phyloP scores from a whole-genome alignment of 2,329 filamentous ascomycete genomes.

The Paraphoma chrysanthemicola region DNA sequence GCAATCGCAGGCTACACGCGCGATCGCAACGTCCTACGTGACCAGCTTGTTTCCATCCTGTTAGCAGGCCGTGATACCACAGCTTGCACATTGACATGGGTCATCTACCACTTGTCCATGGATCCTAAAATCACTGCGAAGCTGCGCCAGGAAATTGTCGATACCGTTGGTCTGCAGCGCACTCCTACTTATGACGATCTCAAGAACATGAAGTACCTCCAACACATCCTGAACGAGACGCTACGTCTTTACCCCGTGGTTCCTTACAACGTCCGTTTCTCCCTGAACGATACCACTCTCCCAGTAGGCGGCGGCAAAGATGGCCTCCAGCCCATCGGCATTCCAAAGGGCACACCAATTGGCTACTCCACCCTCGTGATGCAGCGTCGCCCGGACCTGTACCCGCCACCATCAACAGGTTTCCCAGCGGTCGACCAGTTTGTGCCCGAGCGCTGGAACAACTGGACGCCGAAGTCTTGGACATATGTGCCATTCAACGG shows the following conservation, averaged over 20 bases:
- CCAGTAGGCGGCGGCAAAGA: constrained; percentile 57
- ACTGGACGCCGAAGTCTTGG: constrained; percentile 59
- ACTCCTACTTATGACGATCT: constrained; percentile 76
- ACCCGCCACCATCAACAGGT: constrained; percentile 47
- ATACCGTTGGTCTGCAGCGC: constrained; percentile 67
- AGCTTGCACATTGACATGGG: constrained; percentile 80
- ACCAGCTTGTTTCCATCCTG: constrained; percentile 76
- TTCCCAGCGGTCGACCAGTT: constrained; percentile 53
- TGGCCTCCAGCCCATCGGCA: constrained; percentile 53
- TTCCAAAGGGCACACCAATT: constrained; percentile 53
- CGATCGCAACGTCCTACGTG: constrained; percentile 71
- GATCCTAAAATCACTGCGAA: constrained; percentile 71
- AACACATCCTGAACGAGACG: constrained; percentile 45
- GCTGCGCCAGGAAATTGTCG: constrained; percentile 75
- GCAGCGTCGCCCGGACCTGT: constrained; percentile 59
- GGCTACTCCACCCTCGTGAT: constrained; percentile 57
- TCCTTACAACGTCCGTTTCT: constrained; percentile 58
- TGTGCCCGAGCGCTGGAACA: constrained; percentile 58
- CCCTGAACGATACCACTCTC: constrained; percentile 56
- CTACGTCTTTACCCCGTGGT: constrained; percentile 58
- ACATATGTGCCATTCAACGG: constrained; percentile 58
- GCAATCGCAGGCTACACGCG: constrained; percentile 82
- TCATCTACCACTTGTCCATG: constrained; percentile 79
- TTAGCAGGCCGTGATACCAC: constrained; percentile 90
- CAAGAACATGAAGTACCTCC: constrained; percentile 82